These are phyloP conservation scores for Narthecium ossifragum DNA, from an alignment of 106 monocot genomes.

Conservation along the genomic window DNA sequence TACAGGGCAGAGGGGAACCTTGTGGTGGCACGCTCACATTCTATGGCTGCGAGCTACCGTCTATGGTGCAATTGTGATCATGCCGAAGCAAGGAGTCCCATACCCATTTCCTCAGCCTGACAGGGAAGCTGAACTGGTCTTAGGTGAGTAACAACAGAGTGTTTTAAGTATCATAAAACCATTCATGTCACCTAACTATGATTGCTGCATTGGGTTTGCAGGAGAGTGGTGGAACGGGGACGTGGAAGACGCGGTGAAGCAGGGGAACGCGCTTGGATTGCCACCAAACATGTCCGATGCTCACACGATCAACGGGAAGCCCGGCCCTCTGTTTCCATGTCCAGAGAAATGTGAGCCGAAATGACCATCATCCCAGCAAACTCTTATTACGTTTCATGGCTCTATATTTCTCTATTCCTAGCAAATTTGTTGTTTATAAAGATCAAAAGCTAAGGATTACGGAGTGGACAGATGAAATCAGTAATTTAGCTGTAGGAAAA, in stretches of 20 bases:
- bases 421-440: neutral
- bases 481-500: too few species aligned
- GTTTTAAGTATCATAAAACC: too few species aligned
- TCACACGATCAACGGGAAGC: constrained; percentile 27
- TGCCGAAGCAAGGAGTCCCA: constrained; percentile 31
- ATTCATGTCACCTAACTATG: too few species aligned
- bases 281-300: constrained; percentile 22
- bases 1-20: constrained; percentile 32
- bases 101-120: constrained; percentile 31
- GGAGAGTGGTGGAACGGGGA: constrained; percentile 29
- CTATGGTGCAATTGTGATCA: constrained; percentile 43
- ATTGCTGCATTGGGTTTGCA: neutral
- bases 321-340: constrained; percentile 26
- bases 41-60: constrained; percentile 56
- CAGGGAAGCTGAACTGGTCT: constrained; percentile 24
- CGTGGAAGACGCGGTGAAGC: constrained; percentile 11
- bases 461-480: neutral
- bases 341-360: constrained; percentile 12
- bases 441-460: neutral
- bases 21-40: constrained; percentile 62
- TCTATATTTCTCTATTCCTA: neutral
- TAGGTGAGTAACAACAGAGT: too few species aligned
- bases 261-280: constrained; percentile 13
- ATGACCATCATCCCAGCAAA: neutral
- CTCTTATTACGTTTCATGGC: neutral